These are phyloP conservation scores for Plenodomus biglobosus DNA, from an alignment of 2,329 filamentous ascomycete genomes.

Conservation along the genomic window DNA sequence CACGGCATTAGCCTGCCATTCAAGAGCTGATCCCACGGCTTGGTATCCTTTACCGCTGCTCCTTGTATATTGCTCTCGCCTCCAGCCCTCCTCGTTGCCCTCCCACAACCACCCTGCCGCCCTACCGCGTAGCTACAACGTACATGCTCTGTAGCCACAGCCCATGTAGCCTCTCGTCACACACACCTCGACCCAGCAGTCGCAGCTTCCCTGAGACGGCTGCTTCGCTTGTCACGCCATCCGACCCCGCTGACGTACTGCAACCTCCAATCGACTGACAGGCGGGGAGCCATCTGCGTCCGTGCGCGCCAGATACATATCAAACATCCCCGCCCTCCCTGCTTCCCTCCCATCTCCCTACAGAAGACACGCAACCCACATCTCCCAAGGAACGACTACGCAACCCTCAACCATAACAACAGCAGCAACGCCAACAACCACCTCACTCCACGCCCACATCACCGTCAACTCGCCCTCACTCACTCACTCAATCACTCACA, in stretches of 20 bases:
- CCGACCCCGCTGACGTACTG: conserved; percentile 28
- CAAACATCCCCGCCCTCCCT: conserved; percentile 17
- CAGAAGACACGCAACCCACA: conserved; percentile 1
- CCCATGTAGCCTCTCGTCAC: conserved; percentile 4
- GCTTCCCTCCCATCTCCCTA: conserved; percentile 10
- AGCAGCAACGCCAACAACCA: too few relatives aligned
- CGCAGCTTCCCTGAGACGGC: conserved; percentile 11
- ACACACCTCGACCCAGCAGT: conserved; percentile 17
- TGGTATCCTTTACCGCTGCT: conserved; percentile 9
- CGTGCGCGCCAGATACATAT: conserved; percentile 25
- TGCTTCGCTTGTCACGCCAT: conserved; percentile 30
- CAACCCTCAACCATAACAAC: background rate
- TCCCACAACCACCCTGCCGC: conserved; percentile 6
- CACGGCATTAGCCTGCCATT: conserved; percentile 11
- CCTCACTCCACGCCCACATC: background rate
- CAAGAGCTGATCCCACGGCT: conserved; percentile 11
- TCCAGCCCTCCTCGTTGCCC: conserved; percentile 16
- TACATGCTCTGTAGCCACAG: conserved; percentile 4
- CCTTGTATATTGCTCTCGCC: conserved; percentile 29
- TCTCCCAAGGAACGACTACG: background rate
- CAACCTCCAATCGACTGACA: conserved; percentile 10
- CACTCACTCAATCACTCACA: conserved; percentile 1
- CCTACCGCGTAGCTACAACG: too few relatives aligned
- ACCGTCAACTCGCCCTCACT: background rate
- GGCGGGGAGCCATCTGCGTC: conserved; percentile 15